These are phyloP conservation scores for Monosporascus cannonballus DNA, from an alignment of 2,329 filamentous ascomycete genomes.

Conservation along the genomic window DNA sequence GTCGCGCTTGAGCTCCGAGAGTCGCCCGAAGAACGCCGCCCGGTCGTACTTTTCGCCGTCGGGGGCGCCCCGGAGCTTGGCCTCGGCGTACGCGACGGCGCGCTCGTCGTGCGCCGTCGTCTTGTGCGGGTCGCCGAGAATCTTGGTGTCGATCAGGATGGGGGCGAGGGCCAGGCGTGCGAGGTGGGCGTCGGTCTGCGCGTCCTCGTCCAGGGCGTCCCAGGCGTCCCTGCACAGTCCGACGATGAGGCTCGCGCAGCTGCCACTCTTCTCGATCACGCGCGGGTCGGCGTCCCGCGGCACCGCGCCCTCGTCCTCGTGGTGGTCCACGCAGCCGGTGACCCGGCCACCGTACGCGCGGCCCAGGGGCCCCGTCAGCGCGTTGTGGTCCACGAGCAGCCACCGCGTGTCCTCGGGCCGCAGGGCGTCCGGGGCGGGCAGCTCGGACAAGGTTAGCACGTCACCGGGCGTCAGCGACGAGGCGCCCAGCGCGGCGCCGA, in stretches of 20 bases:
- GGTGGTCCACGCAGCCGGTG: slow-evolving; percentile 69
- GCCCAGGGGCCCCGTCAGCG: slow-evolving; percentile 56
- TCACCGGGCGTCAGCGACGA: slow-evolving; percentile 54
- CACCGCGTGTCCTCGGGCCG: slow-evolving; percentile 54
- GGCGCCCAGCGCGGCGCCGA: slow-evolving; percentile 56
- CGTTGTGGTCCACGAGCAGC: slow-evolving; percentile 78
- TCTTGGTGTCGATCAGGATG: slow-evolving; percentile 67
- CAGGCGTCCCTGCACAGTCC: slow-evolving; percentile 52
- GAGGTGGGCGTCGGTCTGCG: slow-evolving; percentile 47
- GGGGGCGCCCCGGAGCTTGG: slow-evolving; percentile 24
- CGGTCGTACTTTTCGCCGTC: slow-evolving; percentile 41
- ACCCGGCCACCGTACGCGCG: slow-evolving; percentile 46
- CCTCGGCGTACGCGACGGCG: slow-evolving; percentile 55
- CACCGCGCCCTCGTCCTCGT: slow-evolving; percentile 62
- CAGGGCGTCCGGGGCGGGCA: slow-evolving; percentile 36
- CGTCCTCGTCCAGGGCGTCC: slow-evolving; percentile 41
- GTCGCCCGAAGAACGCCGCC: slow-evolving; percentile 49
- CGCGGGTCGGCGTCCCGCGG: slow-evolving; percentile 42
- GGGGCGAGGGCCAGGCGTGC: slow-evolving; percentile 63
- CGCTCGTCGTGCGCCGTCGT: slow-evolving; percentile 55
- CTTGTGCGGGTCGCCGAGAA: slow-evolving; percentile 56
- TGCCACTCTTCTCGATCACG: slow-evolving; percentile 61
- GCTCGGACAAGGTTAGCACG: slow-evolving; percentile 59
- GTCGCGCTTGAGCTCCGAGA: slow-evolving; percentile 61
- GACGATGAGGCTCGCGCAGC: slow-evolving; percentile 66